These are phyloP conservation scores for Lasiodiplodia citricola DNA, from an alignment of 2,329 filamentous ascomycete species.

Conservation along the genomic window DNA sequence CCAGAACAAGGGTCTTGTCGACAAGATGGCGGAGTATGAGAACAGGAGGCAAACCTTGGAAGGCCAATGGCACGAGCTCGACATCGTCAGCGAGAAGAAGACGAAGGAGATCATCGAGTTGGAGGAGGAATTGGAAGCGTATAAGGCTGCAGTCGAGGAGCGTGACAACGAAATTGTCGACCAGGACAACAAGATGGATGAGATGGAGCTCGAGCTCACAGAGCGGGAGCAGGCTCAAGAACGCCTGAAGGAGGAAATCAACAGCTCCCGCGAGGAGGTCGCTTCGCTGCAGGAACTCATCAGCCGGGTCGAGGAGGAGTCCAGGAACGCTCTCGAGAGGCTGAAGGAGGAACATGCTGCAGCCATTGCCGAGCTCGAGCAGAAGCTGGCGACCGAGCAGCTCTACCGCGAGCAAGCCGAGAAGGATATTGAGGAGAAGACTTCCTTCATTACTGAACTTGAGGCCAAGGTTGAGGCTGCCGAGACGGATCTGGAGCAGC, in stretches of 20 bases:
- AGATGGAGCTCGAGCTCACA: conserved; percentile 36
- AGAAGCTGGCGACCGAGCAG: conserved; percentile 44
- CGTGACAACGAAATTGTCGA: conserved; percentile 42
- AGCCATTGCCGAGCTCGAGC: conserved; percentile 37
- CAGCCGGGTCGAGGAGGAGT: conserved; percentile 47
- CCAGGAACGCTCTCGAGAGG: conserved; percentile 41
- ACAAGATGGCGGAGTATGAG: conserved; percentile 42
- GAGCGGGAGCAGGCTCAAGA: conserved; percentile 44
- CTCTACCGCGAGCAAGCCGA: conserved; percentile 46
- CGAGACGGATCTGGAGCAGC: conserved; percentile 43
- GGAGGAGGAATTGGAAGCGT: conserved; percentile 36
- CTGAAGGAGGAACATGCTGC: conserved; percentile 47
- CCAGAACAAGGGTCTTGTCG: conserved; percentile 43
- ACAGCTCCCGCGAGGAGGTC: conserved; percentile 48
- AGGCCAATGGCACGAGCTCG: conserved; percentile 42
- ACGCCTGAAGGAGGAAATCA: conserved; percentile 45
- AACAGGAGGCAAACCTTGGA: conserved; percentile 46
- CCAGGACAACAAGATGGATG: conserved; percentile 37
- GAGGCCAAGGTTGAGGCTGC: conserved; percentile 45
- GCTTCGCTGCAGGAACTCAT: conserved; percentile 44
- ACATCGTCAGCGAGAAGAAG: conserved; percentile 45
- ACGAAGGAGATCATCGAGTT: conserved; percentile 45
- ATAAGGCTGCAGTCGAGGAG: conserved; percentile 35
- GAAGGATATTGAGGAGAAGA: conserved; percentile 45
- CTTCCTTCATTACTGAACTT: conserved; percentile 46